Conservation (phyloP, 257 asterid species). For the Echium plantagineum region DNA sequence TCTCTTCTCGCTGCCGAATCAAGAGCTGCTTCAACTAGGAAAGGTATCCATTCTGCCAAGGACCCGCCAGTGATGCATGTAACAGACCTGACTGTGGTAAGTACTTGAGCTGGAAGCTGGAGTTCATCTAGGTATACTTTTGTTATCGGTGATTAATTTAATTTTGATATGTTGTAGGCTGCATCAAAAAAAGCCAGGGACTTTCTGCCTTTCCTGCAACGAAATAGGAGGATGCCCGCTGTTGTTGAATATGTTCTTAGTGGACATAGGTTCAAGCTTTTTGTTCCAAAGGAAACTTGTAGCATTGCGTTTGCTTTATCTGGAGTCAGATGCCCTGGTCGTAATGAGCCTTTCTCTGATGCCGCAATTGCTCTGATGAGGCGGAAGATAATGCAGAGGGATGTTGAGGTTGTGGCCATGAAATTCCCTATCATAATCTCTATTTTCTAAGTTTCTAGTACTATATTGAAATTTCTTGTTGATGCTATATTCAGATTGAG, state of each 20-base stretch:
- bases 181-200: constrained; percentile 74
- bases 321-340: constrained; percentile 98
- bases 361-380: constrained; percentile 99
- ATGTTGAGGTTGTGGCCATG: constrained; percentile 60
- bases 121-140: background rate
- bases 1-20: constrained; percentile 84
- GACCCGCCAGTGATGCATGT: constrained; percentile 50
- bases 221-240: constrained; percentile 85
- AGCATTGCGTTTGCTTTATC: constrained; percentile 83
- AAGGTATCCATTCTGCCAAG: constrained; percentile 59
- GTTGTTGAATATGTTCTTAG: constrained; percentile 89
- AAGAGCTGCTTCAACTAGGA: constrained; percentile 77
- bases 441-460: background rate
- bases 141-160: background rate
- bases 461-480: constrained; percentile 2
- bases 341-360: constrained; percentile 83
- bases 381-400: constrained; percentile 98
- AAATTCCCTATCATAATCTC: constrained; percentile 4
- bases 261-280: constrained; percentile 84
- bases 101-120: constrained; percentile 32
- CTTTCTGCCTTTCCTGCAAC: constrained; percentile 83
- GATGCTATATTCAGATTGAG: constrained; percentile 45
- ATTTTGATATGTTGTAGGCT: constrained; percentile 34
- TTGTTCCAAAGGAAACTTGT: constrained; percentile 91
- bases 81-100: constrained; percentile 70